Percentiles rank a stretch among this genome's conserved stretches.
Conservation (phyloP, 176 grass and related monocot genomes). For the Oryza coarctata region DNA sequence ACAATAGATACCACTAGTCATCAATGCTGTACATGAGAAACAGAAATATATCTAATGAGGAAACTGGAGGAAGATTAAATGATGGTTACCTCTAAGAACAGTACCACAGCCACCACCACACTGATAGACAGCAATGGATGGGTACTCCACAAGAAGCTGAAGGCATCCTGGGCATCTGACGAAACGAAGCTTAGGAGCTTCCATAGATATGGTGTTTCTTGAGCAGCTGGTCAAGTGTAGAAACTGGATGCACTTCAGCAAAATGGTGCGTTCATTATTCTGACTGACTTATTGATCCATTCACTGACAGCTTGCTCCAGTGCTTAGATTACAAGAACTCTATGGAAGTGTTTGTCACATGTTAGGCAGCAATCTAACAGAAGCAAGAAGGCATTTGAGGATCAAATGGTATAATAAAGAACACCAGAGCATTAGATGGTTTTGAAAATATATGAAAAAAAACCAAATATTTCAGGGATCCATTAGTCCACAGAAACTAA, state of each 20-base stretch:
- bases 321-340: neutral
- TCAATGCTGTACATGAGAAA: neutral
- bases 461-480: neutral
- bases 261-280: neutral
- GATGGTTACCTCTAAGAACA: slow-evolving; percentile 65
- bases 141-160: slow-evolving; percentile 81
- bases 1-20: neutral
- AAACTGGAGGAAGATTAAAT: neutral
- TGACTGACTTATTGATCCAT: slow-evolving; percentile 3
- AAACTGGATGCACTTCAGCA: neutral
- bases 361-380: neutral
- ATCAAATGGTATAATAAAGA: neutral
- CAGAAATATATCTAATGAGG: neutral
- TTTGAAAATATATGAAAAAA: neutral
- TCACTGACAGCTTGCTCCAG: neutral
- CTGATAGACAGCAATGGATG: slow-evolving; percentile 68
- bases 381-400: neutral
- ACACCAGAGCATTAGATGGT: neutral
- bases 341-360: neutral
- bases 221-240: neutral
- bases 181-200: slow-evolving; percentile 59
- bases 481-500: neutral
- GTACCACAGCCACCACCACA: slow-evolving; percentile 69
- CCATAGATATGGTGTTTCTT: slow-evolving; percentile 32
- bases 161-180: slow-evolving; percentile 85